Evolutionary conservation across 176 grass and related monocot species (phyloP).

Genomic region (Elymus sibiricus): DNA sequence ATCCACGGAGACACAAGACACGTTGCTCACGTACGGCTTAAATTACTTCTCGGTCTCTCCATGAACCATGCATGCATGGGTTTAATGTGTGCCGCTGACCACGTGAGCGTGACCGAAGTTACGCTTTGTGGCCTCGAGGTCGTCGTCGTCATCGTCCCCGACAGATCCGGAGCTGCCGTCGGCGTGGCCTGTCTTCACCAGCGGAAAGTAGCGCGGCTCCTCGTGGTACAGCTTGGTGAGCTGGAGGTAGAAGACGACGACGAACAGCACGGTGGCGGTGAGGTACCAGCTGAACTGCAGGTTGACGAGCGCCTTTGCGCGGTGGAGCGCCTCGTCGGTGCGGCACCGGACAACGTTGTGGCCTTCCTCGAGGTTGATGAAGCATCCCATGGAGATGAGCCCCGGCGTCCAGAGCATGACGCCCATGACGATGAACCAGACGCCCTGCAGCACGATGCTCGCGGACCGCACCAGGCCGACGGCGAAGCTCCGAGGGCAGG

Average conservation of each 20-base stretch:
- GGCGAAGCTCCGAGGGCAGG: constrained; percentile 44
- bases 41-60: too few relatives aligned
- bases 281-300: constrained; percentile 51
- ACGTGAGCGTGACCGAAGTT: constrained; percentile 25
- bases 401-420: constrained; percentile 85
- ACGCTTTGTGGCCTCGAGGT: constrained; percentile 42
- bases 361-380: constrained; percentile 72
- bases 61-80: not conserved
- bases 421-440: constrained; percentile 86
- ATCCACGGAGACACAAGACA: too few relatives aligned
- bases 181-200: constrained; percentile 37
- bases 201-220: constrained; percentile 68
- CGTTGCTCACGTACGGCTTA: too few relatives aligned
- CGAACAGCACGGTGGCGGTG: not conserved
- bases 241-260: constrained; percentile 55
- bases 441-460: constrained; percentile 74
- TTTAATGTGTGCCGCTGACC: constrained; percentile 1
- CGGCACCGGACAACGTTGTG: constrained; percentile 75
- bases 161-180: constrained; percentile 30
- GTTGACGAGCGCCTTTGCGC: constrained; percentile 42
- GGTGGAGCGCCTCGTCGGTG: constrained; percentile 14
- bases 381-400: constrained; percentile 73
- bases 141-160: constrained; percentile 42
- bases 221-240: constrained; percentile 50
- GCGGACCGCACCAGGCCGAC: constrained; percentile 67